Percentiles rank a stretch among this genome's conserved stretches.
Conservation (phyloP, 495 filamentous ascomycete genomes). For the Bacidia rubella region DNA sequence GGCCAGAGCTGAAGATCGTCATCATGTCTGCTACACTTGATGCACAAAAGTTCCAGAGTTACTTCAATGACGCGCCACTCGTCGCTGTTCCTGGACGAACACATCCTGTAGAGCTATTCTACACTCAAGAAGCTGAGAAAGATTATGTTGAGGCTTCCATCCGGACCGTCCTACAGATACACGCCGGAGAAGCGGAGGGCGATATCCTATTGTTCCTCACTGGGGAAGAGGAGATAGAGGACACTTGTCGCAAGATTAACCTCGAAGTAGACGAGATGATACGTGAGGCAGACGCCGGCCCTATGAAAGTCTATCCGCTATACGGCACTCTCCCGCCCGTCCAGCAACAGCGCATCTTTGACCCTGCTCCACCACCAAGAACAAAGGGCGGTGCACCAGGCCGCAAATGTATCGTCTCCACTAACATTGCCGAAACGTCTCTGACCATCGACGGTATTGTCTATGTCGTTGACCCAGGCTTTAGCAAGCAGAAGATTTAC, state of each 20-base stretch:
- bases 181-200: constrained; percentile 80
- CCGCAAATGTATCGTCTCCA: constrained; percentile 89
- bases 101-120: constrained; percentile 95
- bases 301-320: constrained; percentile 78
- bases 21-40: constrained; percentile 98
- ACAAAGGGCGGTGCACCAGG: constrained; percentile 70
- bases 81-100: constrained; percentile 92
- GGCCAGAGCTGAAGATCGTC: constrained; percentile 85
- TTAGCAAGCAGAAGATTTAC: constrained; percentile 99
- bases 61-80: constrained; percentile 88
- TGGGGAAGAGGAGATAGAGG: constrained; percentile 98
- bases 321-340: constrained; percentile 86
- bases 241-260: constrained; percentile 79
- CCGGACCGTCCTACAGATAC: constrained; percentile 90
- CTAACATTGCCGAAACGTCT: constrained; percentile 95
- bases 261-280: constrained; percentile 85
- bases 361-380: constrained; percentile 61
- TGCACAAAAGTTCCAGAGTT: constrained; percentile 95
- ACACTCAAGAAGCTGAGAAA: constrained; percentile 88
- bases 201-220: constrained; percentile 95
- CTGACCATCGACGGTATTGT: constrained; percentile 99
- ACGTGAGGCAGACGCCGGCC: constrained; percentile 79
- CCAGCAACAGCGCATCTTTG: constrained; percentile 92
- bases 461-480: constrained; percentile 96
- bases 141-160: constrained; percentile 95